Percentiles rank a stretch among this genome's conserved stretches.
phyloP scores from a whole-genome alignment of 768 basidiomycete species.

The Russula lepida region DNA sequence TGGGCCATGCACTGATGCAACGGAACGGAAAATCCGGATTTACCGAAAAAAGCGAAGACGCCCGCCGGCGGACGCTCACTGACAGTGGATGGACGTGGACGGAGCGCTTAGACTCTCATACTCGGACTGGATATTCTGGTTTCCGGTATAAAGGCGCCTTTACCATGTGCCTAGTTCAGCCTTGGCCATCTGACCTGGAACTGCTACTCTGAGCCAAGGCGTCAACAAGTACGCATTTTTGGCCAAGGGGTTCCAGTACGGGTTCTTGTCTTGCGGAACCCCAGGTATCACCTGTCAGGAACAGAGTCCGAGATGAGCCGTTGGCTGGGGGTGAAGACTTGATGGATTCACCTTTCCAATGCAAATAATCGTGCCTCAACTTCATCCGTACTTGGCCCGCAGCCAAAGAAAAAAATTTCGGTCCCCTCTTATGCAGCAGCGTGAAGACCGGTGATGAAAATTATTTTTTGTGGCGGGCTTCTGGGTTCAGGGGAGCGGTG shows the following conservation, averaged over 20 bases:
- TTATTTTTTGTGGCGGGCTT: neutral
- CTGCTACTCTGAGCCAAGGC: too few species aligned
- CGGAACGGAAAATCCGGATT: neutral
- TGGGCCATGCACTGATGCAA: too few species aligned
- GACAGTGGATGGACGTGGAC: too few species aligned
- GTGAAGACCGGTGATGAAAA: neutral
- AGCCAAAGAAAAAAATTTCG: neutral
- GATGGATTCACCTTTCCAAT: neutral
- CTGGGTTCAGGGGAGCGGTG: neutral
- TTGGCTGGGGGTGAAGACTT: neutral
- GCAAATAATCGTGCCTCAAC: neutral
- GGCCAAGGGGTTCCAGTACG: too few species aligned
- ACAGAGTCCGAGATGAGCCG: neutral
- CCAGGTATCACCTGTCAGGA: constrained; percentile 1
- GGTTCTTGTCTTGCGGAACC: too few species aligned
- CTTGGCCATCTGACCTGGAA: too few species aligned
- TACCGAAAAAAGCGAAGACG: neutral
- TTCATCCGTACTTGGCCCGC: neutral
- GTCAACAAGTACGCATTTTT: too few species aligned
- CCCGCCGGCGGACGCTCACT: neutral
- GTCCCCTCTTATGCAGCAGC: too few species aligned
- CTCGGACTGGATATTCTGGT: too few species aligned
- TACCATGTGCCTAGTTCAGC: too few species aligned
- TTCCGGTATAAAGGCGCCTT: too few species aligned
- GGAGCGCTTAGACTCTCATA: too few species aligned